A percentile compares a stretch with the other conserved stretches of the same genome.
These are phyloP conservation scores for Pythium scleroteichum DNA, from an alignment of 352 stramenopile species.

Conservation along the genomic window DNA sequence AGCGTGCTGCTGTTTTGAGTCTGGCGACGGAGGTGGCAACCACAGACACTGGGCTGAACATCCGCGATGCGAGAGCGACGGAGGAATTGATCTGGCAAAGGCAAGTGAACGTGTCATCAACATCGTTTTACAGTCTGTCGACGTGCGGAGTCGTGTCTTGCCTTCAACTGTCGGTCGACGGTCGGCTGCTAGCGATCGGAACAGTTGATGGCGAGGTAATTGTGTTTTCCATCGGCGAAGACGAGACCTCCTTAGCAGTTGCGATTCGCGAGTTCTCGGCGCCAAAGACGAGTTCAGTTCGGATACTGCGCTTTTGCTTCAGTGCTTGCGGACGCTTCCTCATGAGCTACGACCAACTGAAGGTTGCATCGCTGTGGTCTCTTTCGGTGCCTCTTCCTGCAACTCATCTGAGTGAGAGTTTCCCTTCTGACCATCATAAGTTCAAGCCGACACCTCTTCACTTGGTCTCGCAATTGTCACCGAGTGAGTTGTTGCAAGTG, in stretches of 20 bases:
- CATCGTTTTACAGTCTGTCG: conserved; percentile 19
- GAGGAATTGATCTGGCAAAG: conserved; percentile 8
- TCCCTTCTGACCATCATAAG: conserved; percentile 34
- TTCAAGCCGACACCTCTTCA: conserved; percentile 36
- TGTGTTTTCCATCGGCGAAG: neutral
- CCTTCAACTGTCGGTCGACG: conserved; percentile 32
- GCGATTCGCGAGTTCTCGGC: neutral
- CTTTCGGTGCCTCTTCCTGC: neutral
- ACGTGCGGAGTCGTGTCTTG: conserved; percentile 33
- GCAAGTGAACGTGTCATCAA: conserved; percentile 12
- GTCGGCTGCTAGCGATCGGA: conserved; percentile 32
- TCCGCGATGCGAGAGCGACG: neutral
- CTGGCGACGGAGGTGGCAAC: neutral
- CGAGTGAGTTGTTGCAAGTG: conserved; percentile 25
- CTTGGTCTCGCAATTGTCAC: conserved; percentile 28
- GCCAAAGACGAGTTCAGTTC: conserved; percentile 1
- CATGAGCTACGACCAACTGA: conserved; percentile 32
- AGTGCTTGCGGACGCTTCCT: conserved; percentile 16
- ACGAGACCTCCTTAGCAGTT: neutral
- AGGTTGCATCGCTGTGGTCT: conserved; percentile 33
- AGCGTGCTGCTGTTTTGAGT: too few relatives aligned
- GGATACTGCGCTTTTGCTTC: conserved; percentile 34
- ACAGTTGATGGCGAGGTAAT: conserved; percentile 30
- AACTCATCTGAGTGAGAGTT: conserved; percentile 43
- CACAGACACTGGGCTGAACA: neutral